Evolutionary conservation across 2,329 filamentous ascomycete genomes (phyloP), one percentile per base, ranked within the genome.

Genomic region (Penicillium sp.): DNA sequence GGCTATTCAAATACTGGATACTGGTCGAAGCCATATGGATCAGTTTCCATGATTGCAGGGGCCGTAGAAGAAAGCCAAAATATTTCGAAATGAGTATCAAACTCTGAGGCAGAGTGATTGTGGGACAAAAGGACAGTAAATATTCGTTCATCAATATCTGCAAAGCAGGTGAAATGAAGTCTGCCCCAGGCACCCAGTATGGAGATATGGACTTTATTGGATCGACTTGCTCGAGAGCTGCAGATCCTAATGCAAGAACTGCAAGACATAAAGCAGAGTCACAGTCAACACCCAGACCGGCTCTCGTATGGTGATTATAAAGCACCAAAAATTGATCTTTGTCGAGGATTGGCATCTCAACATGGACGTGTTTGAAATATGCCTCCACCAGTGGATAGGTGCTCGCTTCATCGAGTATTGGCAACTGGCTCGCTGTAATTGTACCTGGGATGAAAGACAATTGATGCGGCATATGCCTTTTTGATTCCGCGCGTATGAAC

Each of bases 91-190:
- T 38, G 2, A 56, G 31, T 23, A 56, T 52, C 31, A 56, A 46
- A 17, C 54, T 56, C 13, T 56, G 41, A 1, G 54, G 54, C n/a
- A 56, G 54, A 23, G 48, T 56, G 8, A 56, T 56, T 3, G 47
- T 56, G 17, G 54, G 54, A 17, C 54, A 56, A 25, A 56, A 56
- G 1, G 54, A 56, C 23, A 56, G 23, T 42, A 56, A 23, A 41
- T 56, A 56, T 27, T 52, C 54, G 17, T 56, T 56, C 54, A 56
- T 56, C 33, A 56, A 40, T 19, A 56, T 52, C n/a, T 56, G 54
- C 23, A 56, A 43, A 1, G 54, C 48, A 19, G 54, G 48, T 19
- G 48, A 52, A 25, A 56, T 52, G 19, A 38, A 56, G 3, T 51
- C 33, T 25, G 23, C 40, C 1, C 54, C 54, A 17, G 54, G 54